Evolutionary conservation across 129 eudicot genomes (phyloP).

Genomic region (Pittosporum tobira): DNA sequence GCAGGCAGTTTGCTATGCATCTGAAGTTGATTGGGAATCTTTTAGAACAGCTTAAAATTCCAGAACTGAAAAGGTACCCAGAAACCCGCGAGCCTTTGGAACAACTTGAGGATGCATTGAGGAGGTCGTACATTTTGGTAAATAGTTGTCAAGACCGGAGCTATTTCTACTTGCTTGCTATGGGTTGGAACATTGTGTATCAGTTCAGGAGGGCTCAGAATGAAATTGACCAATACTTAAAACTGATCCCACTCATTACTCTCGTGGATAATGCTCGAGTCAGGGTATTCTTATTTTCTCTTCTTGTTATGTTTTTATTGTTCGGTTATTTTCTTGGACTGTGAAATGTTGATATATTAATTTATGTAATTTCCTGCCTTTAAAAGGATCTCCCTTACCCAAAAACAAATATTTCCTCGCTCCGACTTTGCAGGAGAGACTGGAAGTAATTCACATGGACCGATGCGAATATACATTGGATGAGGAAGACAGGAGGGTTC

Average conservation of each 20-base stretch:
- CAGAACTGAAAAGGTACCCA: slow-evolving; percentile 77
- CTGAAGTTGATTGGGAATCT: slow-evolving; percentile 82
- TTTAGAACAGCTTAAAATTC: slow-evolving; percentile 60
- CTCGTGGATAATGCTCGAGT: slow-evolving; percentile 95
- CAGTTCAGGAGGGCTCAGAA: slow-evolving; percentile 86
- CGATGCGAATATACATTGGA: slow-evolving; percentile 83
- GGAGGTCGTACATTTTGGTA: slow-evolving; percentile 88
- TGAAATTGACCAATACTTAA: slow-evolving; percentile 86
- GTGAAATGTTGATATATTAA: not conserved
- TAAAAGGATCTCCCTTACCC: not conserved
- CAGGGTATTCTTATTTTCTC: slow-evolving; percentile 42
- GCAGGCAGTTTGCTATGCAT: slow-evolving; percentile 87
- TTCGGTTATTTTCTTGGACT: not conserved
- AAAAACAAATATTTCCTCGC: slow-evolving; percentile 7
- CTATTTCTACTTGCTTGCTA: slow-evolving; percentile 77
- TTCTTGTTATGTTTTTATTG: slow-evolving; percentile 1
- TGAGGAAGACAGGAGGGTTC: slow-evolving; percentile 84
- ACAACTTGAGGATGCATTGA: slow-evolving; percentile 85
- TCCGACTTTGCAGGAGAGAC: slow-evolving; percentile 49
- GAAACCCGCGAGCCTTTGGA: slow-evolving; percentile 95
- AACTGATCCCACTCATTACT: slow-evolving; percentile 87
- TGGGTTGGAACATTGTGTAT: slow-evolving; percentile 99
- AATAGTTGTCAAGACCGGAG: slow-evolving; percentile 93
- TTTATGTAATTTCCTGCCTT: not conserved
- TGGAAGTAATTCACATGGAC: slow-evolving; percentile 74